A percentile compares a stretch with the other conserved stretches of the same genome.
Conservation (phyloP, 1,284 basidiomycete species). For the Microbotryum intermedium region DNA sequence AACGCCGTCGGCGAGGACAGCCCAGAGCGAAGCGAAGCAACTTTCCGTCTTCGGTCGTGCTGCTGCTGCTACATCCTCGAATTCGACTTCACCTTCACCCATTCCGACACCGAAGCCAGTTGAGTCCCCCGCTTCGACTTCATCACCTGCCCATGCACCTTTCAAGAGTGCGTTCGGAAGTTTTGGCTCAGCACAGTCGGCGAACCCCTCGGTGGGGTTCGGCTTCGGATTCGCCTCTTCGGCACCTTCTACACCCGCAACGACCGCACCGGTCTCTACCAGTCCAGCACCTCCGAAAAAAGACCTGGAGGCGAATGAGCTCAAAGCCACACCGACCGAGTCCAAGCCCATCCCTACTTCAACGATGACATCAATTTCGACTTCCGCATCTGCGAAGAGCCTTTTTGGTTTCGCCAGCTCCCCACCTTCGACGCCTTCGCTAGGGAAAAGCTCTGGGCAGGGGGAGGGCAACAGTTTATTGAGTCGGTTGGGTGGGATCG, state of each 20-base stretch:
- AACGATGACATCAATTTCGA: neutral
- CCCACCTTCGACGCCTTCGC: constrained; percentile 5
- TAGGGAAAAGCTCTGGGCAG: neutral
- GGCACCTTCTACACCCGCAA: neutral
- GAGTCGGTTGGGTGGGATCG: constrained; percentile 1
- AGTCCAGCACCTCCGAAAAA: neutral
- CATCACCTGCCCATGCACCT: neutral
- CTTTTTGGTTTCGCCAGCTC: constrained; percentile 27
- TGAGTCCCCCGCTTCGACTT: neutral
- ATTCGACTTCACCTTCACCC: neutral
- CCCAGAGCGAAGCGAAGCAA: neutral
- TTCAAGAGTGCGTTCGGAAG: too few species aligned
- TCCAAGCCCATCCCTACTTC: neutral
- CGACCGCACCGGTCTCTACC: neutral
- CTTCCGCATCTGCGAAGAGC: constrained; percentile 19
- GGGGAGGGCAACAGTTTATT: constrained; percentile 2
- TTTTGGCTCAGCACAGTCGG: neutral
- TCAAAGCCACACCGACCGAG: neutral
- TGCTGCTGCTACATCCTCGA: neutral
- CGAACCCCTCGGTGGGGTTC: neutral
- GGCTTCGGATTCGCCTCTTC: neutral
- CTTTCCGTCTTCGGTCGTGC: neutral
- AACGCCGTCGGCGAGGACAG: neutral
- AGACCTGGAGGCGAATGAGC: neutral
- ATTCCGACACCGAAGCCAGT: neutral